A percentile compares a stretch with the other conserved stretches of the same genome.
Evolutionary conservation across 148 eudicot species (phyloP).

Genomic region (Rhododendron ferrugineum): DNA sequence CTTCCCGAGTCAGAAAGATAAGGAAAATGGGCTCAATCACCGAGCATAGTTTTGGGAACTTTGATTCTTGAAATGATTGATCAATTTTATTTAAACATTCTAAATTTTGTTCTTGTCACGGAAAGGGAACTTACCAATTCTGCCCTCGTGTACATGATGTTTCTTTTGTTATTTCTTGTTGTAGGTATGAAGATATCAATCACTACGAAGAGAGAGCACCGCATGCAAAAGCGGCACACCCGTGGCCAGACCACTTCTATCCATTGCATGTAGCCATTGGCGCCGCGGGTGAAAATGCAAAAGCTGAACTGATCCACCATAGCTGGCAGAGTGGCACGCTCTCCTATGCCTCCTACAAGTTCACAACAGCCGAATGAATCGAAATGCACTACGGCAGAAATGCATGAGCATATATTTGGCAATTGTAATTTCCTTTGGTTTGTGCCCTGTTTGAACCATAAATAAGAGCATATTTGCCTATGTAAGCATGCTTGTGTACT

Average conservation of each 20-base stretch:
- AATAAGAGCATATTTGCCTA: not conserved
- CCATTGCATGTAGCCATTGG: slow-evolving; percentile 88
- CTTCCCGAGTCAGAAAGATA: not conserved
- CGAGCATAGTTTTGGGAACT: not conserved
- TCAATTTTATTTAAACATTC: not conserved
- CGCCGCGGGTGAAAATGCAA: slow-evolving; percentile 57
- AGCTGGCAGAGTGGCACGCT: slow-evolving; percentile 61
- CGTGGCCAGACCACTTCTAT: slow-evolving; percentile 71
- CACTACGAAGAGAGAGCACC: slow-evolving; percentile 58
- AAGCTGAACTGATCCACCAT: slow-evolving; percentile 67
- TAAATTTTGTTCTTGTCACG: not conserved
- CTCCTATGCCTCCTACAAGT: slow-evolving; percentile 77
- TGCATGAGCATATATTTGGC: not conserved
- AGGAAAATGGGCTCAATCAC: not conserved
- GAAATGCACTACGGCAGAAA: not conserved
- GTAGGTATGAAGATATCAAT: slow-evolving; percentile 64
- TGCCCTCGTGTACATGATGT: not conserved
- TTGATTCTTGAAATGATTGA: not conserved
- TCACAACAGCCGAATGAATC: slow-evolving; percentile 17
- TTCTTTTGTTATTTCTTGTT: not conserved
- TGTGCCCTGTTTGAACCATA: not conserved
- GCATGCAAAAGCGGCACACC: slow-evolving; percentile 64
- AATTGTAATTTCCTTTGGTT: not conserved
- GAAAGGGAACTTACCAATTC: not conserved
- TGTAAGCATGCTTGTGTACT: not conserved